Evolutionary conservation across 1,284 basidiomycete genomes (phyloP).

Genomic region (Phlebopus sp.): DNA sequence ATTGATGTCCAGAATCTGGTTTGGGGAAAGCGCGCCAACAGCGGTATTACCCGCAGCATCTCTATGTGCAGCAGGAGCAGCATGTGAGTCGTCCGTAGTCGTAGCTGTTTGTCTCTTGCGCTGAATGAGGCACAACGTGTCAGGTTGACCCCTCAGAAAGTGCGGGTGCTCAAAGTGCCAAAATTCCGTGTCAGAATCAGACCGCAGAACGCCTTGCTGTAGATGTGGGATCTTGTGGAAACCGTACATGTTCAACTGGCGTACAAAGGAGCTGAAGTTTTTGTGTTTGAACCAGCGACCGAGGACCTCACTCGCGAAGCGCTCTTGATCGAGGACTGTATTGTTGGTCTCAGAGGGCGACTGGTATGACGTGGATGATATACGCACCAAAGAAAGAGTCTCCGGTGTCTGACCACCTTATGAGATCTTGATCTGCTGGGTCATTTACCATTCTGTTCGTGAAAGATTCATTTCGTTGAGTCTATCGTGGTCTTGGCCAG

Average conservation of each 20-base stretch:
- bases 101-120: slow-evolving; percentile 59
- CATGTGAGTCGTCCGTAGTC: slow-evolving; percentile 30
- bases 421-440: slow-evolving; percentile 75
- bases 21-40: slow-evolving; percentile 30
- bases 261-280: slow-evolving; percentile 92
- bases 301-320: slow-evolving; percentile 87
- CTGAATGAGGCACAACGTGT: slow-evolving; percentile 87
- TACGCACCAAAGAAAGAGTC: slow-evolving; percentile 85
- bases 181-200: slow-evolving; percentile 80
- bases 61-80: slow-evolving; percentile 8
- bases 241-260: slow-evolving; percentile 97
- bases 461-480: slow-evolving; percentile 3
- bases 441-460: slow-evolving; percentile 86
- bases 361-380: slow-evolving; percentile 1
- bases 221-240: slow-evolving; percentile 96
- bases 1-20: slow-evolving; percentile 69
- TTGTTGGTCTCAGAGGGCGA: not conserved
- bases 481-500: slow-evolving; percentile 7
- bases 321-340: slow-evolving; percentile 89
- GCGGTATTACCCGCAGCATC: slow-evolving; percentile 18
- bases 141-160: slow-evolving; percentile 88
- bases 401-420: slow-evolving; percentile 87
- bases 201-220: slow-evolving; percentile 89
- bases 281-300: slow-evolving; percentile 96
- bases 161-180: slow-evolving; percentile 94